These are phyloP conservation scores for Fragilaria radians DNA, from an alignment of 108 stramenopile genomes.

Conservation along the genomic window DNA sequence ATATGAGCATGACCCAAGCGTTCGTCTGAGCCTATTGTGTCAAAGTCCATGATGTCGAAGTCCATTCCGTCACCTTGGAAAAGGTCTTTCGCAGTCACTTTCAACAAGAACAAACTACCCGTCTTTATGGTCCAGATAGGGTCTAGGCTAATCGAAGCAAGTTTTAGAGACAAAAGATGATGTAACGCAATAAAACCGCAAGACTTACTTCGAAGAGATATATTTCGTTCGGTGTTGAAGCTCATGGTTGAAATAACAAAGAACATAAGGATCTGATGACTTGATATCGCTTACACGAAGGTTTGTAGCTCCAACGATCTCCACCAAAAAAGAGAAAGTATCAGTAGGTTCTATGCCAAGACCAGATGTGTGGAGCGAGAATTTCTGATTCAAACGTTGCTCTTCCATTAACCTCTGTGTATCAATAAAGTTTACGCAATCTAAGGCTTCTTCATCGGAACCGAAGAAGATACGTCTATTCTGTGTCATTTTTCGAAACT, in stretches of 20 bases:
- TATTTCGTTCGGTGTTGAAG: conserved; percentile 53
- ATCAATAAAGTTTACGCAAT: conserved; percentile 33
- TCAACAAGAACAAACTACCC: conserved; percentile 55
- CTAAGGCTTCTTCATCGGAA: conserved; percentile 29
- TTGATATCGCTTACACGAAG: conserved; percentile 52
- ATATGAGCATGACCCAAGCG: conserved; percentile 47
- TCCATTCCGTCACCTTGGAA: conserved; percentile 59
- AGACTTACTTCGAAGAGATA: conserved; percentile 32
- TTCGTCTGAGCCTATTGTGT: conserved; percentile 40
- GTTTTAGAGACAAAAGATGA: too few species aligned
- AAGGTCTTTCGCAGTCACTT: conserved; percentile 36
- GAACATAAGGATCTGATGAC: conserved; percentile 57
- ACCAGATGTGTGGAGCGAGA: conserved; percentile 33
- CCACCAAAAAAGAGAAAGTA: conserved; percentile 38
- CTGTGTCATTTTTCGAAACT: conserved; percentile 21
- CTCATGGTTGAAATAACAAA: conserved; percentile 32
- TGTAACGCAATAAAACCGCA: not conserved
- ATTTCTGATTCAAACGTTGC: conserved; percentile 20
- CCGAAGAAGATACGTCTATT: conserved; percentile 58
- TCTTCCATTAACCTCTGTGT: conserved; percentile 33
- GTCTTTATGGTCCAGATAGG: conserved; percentile 74
- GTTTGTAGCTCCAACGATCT: conserved; percentile 64
- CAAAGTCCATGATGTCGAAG: conserved; percentile 67
- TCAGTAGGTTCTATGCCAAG: conserved; percentile 39
- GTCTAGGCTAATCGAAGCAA: conserved; percentile 28